These are phyloP conservation scores for Dothiorella sarmentorum DNA, from an alignment of 2,329 filamentous ascomycete genomes.

Conservation along the genomic window DNA sequence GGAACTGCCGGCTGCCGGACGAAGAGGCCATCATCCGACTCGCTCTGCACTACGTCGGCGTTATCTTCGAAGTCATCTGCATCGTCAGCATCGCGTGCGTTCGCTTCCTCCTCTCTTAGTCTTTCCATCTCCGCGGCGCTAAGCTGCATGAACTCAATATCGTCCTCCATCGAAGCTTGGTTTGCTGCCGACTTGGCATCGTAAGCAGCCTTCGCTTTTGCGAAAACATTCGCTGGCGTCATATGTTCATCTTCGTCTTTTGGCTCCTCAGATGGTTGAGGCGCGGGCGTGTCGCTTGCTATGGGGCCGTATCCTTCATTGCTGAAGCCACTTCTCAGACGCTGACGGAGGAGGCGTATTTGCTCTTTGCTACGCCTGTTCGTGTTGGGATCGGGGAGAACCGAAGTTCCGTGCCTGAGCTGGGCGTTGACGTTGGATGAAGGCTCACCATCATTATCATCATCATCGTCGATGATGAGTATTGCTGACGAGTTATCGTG, in stretches of 20 bases:
- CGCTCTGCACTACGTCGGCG: not conserved
- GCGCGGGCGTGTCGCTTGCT: not conserved
- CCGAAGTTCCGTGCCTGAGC: not conserved
- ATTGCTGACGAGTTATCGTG: not conserved
- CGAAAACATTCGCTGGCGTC: not conserved
- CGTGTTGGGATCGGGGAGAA: not conserved
- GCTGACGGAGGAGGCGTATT: not conserved
- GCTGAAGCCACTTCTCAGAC: not conserved
- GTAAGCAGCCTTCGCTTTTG: not conserved
- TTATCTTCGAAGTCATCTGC: not conserved
- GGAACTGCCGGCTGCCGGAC: not conserved
- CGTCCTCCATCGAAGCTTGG: not conserved
- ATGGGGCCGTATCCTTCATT: not conserved
- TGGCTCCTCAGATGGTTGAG: not conserved
- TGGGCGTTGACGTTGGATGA: not conserved
- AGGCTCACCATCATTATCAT: not conserved
- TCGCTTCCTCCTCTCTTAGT: conserved; percentile 16
- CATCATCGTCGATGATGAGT: not conserved
- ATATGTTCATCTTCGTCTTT: not conserved
- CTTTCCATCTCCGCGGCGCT: not conserved
- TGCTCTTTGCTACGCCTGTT: not conserved
- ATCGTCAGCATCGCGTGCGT: not conserved
- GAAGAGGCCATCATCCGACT: not conserved
- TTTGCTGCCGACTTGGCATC: not conserved
- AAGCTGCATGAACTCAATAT: conserved; percentile 19